Base-by-base conservation (phyloP, 2,329 filamentous ascomycete species). In the Cladosporium phlei region DNA sequence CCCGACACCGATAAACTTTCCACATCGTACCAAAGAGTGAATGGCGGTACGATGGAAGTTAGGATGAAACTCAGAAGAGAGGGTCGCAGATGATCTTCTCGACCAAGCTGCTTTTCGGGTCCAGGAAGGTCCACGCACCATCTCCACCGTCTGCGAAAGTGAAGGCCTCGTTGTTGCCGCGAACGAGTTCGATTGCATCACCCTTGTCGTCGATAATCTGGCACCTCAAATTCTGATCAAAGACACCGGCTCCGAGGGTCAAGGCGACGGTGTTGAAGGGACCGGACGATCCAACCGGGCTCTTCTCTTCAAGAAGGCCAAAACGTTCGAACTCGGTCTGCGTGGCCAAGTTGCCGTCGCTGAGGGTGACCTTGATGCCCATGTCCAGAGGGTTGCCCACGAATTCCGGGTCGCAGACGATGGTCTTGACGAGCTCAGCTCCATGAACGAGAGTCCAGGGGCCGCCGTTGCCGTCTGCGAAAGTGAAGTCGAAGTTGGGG, bases 331-430 rank as follows among this genome's bases (percentile, higher is more conserved):
- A 53, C 1, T 17, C 12, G 9, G 44, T 38, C 17, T 51, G 46
- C 19, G 45, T 48, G 17, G 49, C 48, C 42, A 53, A 49, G 21
- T 51, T 47, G 17, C 46, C 49, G 12, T 49, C 43, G 28, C 30
- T 44, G 16, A 53, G 48, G 9, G 44, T 45, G 2, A 53, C 38
- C 17, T 42, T 40, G 27, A 53, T 48, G 28, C 30, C 21, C 12
- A 29, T 19, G 17, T 47, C 39, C 22, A 39, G 39, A 19, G 35
- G 24, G n/a, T 39, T 39, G 14, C 12, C 27, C 10, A 45, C 28
- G 33, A 53, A 51, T 3, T 32, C 28, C 3, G 49, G 51, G 30
- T 53, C 51, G 46, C 51, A 51, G 38, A 38, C 40, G 28, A 51
- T 47, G 12, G 37, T 22, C 14, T 19, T 44, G 38, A 51, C 46